Percentiles rank a stretch among this genome's conserved stretches.
phyloP scores from a whole-genome alignment of 257 asterid genomes.

The Nicotiana tabacum region DNA sequence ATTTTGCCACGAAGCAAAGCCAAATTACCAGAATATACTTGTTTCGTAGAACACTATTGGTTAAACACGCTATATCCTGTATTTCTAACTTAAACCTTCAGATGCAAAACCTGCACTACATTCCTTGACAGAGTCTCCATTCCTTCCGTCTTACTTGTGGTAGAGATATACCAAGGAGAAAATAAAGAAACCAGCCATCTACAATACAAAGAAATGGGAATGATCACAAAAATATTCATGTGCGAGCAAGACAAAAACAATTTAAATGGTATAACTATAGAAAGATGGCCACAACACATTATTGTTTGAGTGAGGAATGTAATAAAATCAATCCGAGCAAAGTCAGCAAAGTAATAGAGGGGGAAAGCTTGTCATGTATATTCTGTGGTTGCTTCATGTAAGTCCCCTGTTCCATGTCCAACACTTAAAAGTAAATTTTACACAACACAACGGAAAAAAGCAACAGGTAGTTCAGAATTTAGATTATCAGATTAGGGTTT shows the following conservation, averaged over 20 bases:
- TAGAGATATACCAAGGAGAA: conserved; percentile 58
- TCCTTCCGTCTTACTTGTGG: conserved; percentile 41
- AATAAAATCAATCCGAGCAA: too few species aligned
- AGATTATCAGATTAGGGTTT: too few species aligned
- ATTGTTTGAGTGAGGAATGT: too few species aligned
- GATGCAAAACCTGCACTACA: background rate
- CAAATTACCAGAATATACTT: too few species aligned
- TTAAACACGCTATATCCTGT: background rate
- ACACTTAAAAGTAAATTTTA: too few species aligned
- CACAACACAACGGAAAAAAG: too few species aligned
- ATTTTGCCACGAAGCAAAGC: too few species aligned
- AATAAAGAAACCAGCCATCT: conserved; percentile 70
- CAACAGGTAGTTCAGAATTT: too few species aligned
- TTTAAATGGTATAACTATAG: background rate
- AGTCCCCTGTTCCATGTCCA: too few species aligned
- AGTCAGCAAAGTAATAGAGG: too few species aligned
- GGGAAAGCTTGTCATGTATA: too few species aligned
- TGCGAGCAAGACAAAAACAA: background rate
- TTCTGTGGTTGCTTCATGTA: too few species aligned
- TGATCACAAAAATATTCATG: background rate
- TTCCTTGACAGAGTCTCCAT: background rate
- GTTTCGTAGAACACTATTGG: background rate
- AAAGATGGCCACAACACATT: background rate
- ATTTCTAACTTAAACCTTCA: background rate
- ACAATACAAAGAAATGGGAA: conserved; percentile 8